Percentiles rank a stretch among this genome's conserved stretches.
Evolutionary conservation across 202 grass and related monocot species (phyloP).

Genomic region (Eragrostis tef): DNA sequence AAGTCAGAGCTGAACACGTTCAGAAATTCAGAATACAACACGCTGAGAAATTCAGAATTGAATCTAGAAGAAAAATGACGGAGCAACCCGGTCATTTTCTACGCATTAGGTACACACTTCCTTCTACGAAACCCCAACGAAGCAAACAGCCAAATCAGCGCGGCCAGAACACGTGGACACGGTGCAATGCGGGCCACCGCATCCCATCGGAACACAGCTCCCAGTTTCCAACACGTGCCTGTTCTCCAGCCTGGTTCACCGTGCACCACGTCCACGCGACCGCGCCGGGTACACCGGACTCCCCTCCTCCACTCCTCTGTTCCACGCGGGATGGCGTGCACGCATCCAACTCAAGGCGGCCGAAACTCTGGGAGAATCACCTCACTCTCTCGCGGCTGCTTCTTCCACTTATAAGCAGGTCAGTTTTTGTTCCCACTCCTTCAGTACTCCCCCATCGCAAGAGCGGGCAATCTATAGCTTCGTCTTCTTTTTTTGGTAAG

Average conservation of each 20-base stretch:
- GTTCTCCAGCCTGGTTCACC: neutral
- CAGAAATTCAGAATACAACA: too few species aligned
- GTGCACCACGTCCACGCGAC: constrained; percentile 5
- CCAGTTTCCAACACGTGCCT: neutral
- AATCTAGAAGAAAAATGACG: too few species aligned
- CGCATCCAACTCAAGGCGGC: constrained; percentile 7
- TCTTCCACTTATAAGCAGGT: neutral
- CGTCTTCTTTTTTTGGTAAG: neutral
- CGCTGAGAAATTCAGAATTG: too few species aligned
- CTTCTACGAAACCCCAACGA: neutral
- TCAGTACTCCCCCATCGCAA: neutral
- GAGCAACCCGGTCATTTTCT: too few species aligned
- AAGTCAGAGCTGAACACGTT: too few species aligned
- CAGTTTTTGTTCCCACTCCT: neutral
- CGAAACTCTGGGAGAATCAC: neutral
- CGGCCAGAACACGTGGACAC: neutral
- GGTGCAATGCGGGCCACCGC: neutral
- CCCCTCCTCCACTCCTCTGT: constrained; percentile 38
- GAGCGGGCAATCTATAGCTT: neutral
- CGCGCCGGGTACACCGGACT: neutral
- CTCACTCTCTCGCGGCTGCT: neutral
- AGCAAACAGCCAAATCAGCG: neutral
- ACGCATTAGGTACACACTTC: neutral
- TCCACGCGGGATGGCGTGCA: constrained; percentile 39
- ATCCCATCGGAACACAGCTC: neutral